Percentiles rank a stretch among this genome's conserved stretches.
Evolutionary conservation across 2,329 filamentous ascomycete species (phyloP).

Genomic region (Hymenoscyphus occultus): DNA sequence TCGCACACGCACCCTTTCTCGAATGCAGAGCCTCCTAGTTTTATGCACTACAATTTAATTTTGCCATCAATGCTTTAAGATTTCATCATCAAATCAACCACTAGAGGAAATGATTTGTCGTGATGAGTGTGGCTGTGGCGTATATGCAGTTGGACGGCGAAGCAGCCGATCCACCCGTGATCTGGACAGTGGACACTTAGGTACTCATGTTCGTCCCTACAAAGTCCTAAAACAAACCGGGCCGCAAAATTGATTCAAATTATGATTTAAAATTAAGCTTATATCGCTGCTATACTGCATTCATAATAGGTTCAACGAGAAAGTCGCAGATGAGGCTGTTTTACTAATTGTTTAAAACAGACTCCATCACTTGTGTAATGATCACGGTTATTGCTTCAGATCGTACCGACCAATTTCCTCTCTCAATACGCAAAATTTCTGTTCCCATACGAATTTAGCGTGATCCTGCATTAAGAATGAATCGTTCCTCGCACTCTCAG

Average conservation of each 20-base stretch:
- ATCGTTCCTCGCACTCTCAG: background rate
- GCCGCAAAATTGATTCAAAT: background rate
- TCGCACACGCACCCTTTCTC: no score
- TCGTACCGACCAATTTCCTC: background rate
- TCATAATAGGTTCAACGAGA: background rate
- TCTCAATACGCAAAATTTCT: background rate
- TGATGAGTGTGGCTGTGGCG: background rate
- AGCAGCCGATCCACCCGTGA: background rate
- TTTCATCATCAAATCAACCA: background rate
- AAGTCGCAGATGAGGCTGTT: background rate
- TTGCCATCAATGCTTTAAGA: background rate
- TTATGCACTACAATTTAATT: no score
- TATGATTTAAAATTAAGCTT: background rate
- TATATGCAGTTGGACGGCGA: background rate
- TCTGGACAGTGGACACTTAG: background rate
- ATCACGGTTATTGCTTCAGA: background rate
- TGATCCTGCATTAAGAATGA: background rate
- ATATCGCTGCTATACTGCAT: background rate
- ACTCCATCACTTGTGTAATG: background rate
- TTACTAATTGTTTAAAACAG: background rate
- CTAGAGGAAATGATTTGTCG: background rate
- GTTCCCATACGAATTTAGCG: background rate
- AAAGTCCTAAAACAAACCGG: background rate
- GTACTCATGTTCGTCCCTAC: background rate
- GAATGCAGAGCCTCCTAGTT: no score